Percentiles rank a stretch among this genome's conserved stretches.
These are phyloP conservation scores for Fistulinella cinereoalba DNA, from an alignment of 1,284 basidiomycete species.

Conservation along the genomic window DNA sequence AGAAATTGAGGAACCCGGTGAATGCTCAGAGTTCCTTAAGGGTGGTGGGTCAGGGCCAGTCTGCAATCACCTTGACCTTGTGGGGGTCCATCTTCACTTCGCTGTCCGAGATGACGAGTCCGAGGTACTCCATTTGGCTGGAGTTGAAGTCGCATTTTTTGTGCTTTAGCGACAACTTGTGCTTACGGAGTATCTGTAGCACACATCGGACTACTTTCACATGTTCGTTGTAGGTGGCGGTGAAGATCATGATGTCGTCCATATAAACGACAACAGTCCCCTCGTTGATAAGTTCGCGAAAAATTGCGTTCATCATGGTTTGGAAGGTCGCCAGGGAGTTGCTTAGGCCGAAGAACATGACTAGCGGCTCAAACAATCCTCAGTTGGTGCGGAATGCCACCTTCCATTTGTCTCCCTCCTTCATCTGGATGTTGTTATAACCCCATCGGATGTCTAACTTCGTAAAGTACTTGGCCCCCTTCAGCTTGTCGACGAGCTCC, in stretches of 20 bases:
- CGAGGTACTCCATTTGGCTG: neutral
- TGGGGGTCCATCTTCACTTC: neutral
- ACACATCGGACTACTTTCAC: neutral
- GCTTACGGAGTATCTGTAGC: neutral
- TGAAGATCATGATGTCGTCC: neutral
- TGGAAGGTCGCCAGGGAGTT: neutral
- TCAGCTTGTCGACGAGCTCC: neutral
- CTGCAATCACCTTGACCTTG: neutral
- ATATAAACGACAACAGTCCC: neutral
- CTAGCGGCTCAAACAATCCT: neutral
- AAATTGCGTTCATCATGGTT: neutral
- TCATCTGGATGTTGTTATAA: slow-evolving; percentile 1
- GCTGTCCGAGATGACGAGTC: neutral
- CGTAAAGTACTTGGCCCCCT: neutral
- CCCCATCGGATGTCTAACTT: neutral
- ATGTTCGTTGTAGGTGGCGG: neutral
- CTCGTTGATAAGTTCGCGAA: neutral
- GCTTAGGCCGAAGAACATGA: neutral
- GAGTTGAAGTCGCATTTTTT: neutral
- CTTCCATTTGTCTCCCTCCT: slow-evolving; percentile 3
- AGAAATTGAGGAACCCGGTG: neutral
- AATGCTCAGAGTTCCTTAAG: neutral
- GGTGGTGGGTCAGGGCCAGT: neutral
- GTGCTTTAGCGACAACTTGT: neutral
- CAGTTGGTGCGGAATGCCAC: neutral